Evolutionary conservation across 345 rosid species (phyloP).

Genomic region (Camelina neglecta): DNA sequence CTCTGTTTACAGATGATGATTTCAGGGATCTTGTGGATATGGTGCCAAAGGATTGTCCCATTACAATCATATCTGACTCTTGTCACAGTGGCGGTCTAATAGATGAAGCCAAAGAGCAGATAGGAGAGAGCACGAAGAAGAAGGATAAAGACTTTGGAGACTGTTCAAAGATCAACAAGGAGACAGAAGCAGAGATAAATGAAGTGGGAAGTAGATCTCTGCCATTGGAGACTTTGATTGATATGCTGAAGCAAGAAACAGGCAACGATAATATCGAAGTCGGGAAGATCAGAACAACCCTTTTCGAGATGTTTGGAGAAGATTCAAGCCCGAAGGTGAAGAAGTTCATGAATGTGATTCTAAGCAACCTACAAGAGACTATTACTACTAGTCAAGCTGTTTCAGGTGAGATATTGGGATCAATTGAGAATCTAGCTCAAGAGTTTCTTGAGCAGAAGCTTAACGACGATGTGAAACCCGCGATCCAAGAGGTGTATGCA

Average conservation of each 20-base stretch:
- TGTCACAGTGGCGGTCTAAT: conserved; percentile 96
- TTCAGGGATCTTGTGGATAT: conserved; percentile 84
- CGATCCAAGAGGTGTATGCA: conserved; percentile 78
- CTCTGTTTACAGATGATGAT: conserved; percentile 73
- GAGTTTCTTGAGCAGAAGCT: conserved; percentile 82
- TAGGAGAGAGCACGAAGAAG: conserved; percentile 81
- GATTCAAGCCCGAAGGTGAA: conserved; percentile 94
- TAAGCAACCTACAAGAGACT: conserved; percentile 54
- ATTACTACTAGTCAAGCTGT: conserved; percentile 12
- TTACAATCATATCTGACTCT: conserved; percentile 86
- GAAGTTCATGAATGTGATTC: conserved; percentile 79
- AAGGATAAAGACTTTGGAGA: conserved; percentile 46
- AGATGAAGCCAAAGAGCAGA: conserved; percentile 90
- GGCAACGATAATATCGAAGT: conserved; percentile 87
- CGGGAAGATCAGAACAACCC: conserved; percentile 84
- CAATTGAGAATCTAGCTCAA: conserved; percentile 69
- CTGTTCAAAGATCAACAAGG: conserved; percentile 43
- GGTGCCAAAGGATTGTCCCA: conserved; percentile 63
- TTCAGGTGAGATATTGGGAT: conserved; percentile 57
- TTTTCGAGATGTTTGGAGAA: conserved; percentile 85
- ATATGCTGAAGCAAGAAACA: conserved; percentile 81
- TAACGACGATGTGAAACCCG: conserved; percentile 60
- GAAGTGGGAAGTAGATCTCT: conserved; percentile 58
- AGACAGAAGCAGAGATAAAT: conserved; percentile 42
- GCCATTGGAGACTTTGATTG: conserved; percentile 77